These are phyloP conservation scores for Casaregolazyma lundiana DNA, from an alignment of 1,139 yeast species.

Conservation along the genomic window DNA sequence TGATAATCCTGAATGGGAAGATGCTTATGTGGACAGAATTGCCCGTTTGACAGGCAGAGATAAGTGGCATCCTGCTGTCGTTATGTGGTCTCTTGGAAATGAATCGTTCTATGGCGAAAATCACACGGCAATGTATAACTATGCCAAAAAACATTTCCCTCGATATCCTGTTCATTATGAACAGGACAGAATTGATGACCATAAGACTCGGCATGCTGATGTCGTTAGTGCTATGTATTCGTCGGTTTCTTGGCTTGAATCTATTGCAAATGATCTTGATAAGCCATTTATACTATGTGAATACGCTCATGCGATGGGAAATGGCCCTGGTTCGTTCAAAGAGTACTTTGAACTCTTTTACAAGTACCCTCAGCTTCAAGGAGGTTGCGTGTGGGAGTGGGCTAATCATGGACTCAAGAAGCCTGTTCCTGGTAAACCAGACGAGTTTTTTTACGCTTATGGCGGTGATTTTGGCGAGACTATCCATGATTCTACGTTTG, in stretches of 20 bases:
- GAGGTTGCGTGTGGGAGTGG: conserved; percentile 41
- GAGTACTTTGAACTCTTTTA: conserved; percentile 35
- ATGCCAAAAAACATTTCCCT: conserved; percentile 26
- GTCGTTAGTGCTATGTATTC: conserved; percentile 36
- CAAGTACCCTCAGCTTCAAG: conserved; percentile 30
- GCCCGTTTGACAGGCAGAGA: conserved; percentile 32
- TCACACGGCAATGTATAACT: conserved; percentile 31
- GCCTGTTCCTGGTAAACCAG: conserved; percentile 16
- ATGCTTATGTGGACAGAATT: conserved; percentile 35
- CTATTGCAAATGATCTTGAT: conserved; percentile 21
- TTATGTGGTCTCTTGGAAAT: conserved; percentile 38
- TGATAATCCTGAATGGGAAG: conserved; percentile 32
- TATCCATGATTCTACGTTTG: conserved; percentile 35
- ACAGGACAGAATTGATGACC: conserved; percentile 17
- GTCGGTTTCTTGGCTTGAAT: conserved; percentile 22
- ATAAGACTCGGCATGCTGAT: conserved; percentile 22
- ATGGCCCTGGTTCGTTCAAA: conserved; percentile 35
- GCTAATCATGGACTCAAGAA: conserved; percentile 35
- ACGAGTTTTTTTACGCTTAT: conserved; percentile 26
- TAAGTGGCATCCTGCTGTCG: conserved; percentile 34
- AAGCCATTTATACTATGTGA: conserved; percentile 37
- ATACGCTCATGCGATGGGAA: conserved; percentile 39
- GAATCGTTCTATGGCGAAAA: conserved; percentile 35
- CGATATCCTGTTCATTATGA: conserved; percentile 35
- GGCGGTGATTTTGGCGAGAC: conserved; percentile 38